Base-by-base conservation (phyloP, 805 yeast species). In the Danielia reshetovae region DNA sequence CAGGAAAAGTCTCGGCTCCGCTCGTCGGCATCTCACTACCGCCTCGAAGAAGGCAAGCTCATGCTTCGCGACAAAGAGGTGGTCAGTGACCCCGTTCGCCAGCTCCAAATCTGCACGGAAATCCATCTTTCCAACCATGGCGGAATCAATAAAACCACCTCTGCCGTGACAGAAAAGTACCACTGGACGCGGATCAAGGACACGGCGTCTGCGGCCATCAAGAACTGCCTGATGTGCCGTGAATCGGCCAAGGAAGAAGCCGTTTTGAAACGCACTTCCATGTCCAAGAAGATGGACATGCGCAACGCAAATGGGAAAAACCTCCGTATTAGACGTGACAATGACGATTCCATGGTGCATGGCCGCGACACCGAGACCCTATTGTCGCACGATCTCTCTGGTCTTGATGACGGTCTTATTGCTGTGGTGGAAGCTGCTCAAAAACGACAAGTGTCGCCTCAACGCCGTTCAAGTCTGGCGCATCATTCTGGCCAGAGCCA, bases 181-280 rank as follows among this genome's bases (percentile, higher is more conserved):
- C 95, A 87, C 57, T 90, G 97, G 97, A 76, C 87, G 1, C 75
- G 95, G 33, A 84, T 90, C 43, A 89, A 93, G 59, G 87, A 78
- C 37, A 86, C 96, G 0, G 96, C 85, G 1, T 79, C 84, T 1
- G 76, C 78, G 19, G 90, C 86, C 1, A 79, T 89, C 34, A 70
- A 81, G 35, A 75, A 78, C 40, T 93, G 97, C 56, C 66, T 70
- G 2, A 81, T 77, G 32, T 90, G 97, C 57, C 67, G 81, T 24
- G 81, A 77, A 41, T 69, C 60, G 18, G 41, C 54, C 12, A 47
- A 54, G 28, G 60, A 53, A 17, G 50, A 45, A 22, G 33, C 51
- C 9, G 34, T 28, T 38, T 39, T 37, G 32, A 44, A 46, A 28
- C 40, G 44, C 38, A 32, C 25, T 23, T 25, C 32, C 12, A 34